phyloP scores from a whole-genome alignment of 345 rosid genomes.

The Dovyalis caffra region DNA sequence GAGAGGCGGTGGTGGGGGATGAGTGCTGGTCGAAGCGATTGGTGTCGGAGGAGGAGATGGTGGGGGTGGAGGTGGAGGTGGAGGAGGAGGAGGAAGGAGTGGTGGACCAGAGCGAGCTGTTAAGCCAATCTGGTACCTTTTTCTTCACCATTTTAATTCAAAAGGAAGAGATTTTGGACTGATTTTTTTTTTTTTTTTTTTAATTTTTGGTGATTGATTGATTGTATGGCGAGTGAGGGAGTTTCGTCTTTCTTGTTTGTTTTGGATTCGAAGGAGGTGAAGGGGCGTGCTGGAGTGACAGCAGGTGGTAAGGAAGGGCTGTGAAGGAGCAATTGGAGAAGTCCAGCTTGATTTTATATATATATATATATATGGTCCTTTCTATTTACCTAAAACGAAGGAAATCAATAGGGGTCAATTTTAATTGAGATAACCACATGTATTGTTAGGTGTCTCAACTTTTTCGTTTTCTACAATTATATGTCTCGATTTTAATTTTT shows the following conservation, averaged over 20 bases:
- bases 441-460: no score
- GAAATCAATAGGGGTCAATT: no score
- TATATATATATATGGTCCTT: no score
- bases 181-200: no score
- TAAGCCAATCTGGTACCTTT: conserved; percentile 95
- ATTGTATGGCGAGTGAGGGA: background rate
- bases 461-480: no score
- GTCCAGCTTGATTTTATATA: background rate
- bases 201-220: background rate
- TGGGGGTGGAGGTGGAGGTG: conserved; percentile 16
- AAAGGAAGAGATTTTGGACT: no score
- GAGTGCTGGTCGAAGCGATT: conserved; percentile 15
- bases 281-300: background rate
- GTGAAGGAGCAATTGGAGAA: background rate
- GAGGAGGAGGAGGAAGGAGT: conserved; percentile 39
- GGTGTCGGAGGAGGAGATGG: conserved; percentile 26
- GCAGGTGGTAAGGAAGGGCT: background rate
- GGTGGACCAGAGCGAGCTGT: conserved; percentile 87
- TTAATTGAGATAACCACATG: no score
- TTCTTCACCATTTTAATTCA: conserved; percentile 63
- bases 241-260: background rate
- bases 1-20: conserved; percentile 22
- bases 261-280: background rate
- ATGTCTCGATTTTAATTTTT: no score
- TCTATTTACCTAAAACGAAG: no score